These are phyloP conservation scores for Podaxis sp. DNA, from an alignment of 768 basidiomycete species.

Conservation along the genomic window DNA sequence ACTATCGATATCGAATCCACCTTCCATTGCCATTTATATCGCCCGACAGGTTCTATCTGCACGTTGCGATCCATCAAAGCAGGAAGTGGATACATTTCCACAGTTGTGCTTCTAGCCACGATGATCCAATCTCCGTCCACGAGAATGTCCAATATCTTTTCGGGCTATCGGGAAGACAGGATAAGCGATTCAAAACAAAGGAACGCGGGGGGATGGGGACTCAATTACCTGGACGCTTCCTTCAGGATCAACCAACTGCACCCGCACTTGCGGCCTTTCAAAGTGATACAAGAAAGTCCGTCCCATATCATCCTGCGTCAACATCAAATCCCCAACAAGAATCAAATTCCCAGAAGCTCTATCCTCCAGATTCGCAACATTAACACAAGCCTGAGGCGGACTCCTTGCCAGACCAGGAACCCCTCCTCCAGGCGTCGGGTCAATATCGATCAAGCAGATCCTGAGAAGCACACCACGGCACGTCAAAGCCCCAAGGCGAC, in stretches of 20 bases:
- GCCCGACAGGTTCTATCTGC: slow-evolving; percentile 40
- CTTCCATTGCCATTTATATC: slow-evolving; percentile 53
- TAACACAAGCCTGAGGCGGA: slow-evolving; percentile 13
- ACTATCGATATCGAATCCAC: slow-evolving; percentile 48
- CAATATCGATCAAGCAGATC: slow-evolving; percentile 11
- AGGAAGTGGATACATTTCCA: slow-evolving; percentile 42
- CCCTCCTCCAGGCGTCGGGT: background rate
- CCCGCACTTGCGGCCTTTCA: background rate
- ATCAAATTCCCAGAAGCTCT: slow-evolving; percentile 6
- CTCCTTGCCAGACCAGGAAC: background rate
- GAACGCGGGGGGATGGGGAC: background rate
- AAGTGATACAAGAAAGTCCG: slow-evolving; percentile 10
- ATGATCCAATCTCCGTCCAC: slow-evolving; percentile 43
- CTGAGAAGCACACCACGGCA: slow-evolving; percentile 5
- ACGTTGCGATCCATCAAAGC: slow-evolving; percentile 18
- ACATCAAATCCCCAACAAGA: slow-evolving; percentile 5
- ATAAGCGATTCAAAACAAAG: background rate
- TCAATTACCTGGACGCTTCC: slow-evolving; percentile 23
- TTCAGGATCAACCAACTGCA: slow-evolving; percentile 15
- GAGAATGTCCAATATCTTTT: slow-evolving; percentile 38
- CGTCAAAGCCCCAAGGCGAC: slow-evolving; percentile 7
- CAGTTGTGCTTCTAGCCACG: slow-evolving; percentile 37
- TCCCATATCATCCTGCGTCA: slow-evolving; percentile 11
- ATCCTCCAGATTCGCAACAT: slow-evolving; percentile 8
- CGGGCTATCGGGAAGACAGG: slow-evolving; percentile 25